Conservation (phyloP, 2,329 filamentous ascomycete genomes). For the Leptographium lundbergii region DNA sequence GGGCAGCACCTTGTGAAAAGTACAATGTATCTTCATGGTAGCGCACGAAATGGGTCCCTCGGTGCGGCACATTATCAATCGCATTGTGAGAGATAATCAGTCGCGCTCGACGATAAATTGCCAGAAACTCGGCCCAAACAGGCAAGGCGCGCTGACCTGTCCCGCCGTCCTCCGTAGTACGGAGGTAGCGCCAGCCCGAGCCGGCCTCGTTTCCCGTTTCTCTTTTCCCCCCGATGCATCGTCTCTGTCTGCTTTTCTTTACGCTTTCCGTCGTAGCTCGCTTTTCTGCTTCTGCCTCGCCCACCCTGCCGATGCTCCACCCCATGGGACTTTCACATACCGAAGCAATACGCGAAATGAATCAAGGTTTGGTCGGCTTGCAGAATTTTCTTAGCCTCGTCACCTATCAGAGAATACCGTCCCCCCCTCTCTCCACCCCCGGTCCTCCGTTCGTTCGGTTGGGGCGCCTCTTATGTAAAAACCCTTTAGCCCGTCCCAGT, state of each 20-base stretch:
- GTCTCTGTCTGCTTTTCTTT: too few species aligned
- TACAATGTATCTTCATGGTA: background rate
- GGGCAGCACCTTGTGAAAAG: too few species aligned
- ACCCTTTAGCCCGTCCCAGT: background rate
- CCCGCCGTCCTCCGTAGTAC: background rate
- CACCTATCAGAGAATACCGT: background rate
- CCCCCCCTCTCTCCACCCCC: background rate
- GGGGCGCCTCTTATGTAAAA: background rate
- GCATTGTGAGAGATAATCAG: background rate
- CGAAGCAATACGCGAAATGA: too few species aligned
- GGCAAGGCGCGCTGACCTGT: background rate
- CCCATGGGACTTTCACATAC: too few species aligned
- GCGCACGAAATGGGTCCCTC: background rate
- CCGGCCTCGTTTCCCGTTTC: too few species aligned
- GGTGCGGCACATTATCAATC: background rate
- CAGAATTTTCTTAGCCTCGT: background rate
- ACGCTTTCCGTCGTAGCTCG: too few species aligned
- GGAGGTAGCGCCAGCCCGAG: background rate
- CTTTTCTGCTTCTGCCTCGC: too few species aligned
- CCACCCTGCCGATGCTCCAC: too few species aligned
- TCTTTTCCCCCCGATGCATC: too few species aligned
- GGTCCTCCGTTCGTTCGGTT: background rate
- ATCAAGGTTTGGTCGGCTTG: background rate
- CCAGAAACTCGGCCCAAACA: background rate
- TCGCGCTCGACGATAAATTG: background rate